Base-by-base conservation (phyloP, 2,329 filamentous ascomycete species). In the Coniosporium tulheliwenetii region DNA sequence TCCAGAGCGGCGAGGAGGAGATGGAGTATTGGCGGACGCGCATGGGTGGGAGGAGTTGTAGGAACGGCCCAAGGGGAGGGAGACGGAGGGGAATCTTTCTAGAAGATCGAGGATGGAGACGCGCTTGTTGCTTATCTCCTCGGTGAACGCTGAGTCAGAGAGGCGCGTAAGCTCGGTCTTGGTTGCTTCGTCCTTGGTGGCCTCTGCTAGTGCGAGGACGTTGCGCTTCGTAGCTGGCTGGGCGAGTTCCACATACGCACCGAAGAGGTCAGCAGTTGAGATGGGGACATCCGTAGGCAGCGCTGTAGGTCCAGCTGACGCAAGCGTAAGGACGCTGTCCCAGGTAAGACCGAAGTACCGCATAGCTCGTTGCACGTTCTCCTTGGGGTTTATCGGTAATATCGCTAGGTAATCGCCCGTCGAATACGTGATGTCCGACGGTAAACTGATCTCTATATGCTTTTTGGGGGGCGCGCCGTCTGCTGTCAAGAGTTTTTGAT, bases 371-470 rank as follows among this genome's bases (percentile, higher is more conserved):
- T 69, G 66, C 2, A 87, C 71, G 8, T 65, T 75, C 29, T 69
- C 60, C 37, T 67, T 66, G 1, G 76, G 75, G 54, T 89, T 89
- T 29, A 83, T 60, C 0, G 83, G 83, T 1, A 86, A 63, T 2
- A 86, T 66, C 0, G 80, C 79, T 0, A 89, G 69, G 53, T 91
- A 89, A 52, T 89, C 83, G 10, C 83, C 84, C 2, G 79, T 72
- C 33, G 71, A 69, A 58, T 87, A 89, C 0, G 67, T 69, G 65
- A 75, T 61, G 7, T 56, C 60, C 1, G 57, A 58, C 1, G 64
- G 64, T 7, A 67, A 51, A 39, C 60, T 56, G 42, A 68, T 55
- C 43, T 66, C 62, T 19, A 67, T 60, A 43, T 66, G 61, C 37
- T 73, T 71, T 63, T 85, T 85, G 32, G 63, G 61, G 0, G 73